A percentile compares a stretch with the other conserved stretches of the same genome.
phyloP scores from a whole-genome alignment of 805 yeast genomes.

The Saccharomycopsis lassenensis region DNA sequence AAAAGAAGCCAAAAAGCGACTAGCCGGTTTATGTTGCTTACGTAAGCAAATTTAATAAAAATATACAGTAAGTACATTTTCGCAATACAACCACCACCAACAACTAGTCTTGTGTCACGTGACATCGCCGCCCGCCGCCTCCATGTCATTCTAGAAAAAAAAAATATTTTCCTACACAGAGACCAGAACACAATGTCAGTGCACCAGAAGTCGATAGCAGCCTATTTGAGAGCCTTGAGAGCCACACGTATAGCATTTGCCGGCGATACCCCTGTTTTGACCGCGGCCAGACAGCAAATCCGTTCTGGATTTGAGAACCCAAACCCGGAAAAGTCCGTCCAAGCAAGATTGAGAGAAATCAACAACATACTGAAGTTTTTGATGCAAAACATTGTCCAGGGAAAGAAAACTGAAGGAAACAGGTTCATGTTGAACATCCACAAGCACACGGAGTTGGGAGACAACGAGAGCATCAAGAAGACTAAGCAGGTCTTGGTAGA shows the following conservation, averaged over 20 bases:
- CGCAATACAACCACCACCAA: too few relatives aligned
- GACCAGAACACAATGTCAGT: constrained; percentile 23
- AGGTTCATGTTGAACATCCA: constrained; percentile 51
- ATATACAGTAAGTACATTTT: too few relatives aligned
- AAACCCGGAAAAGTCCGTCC: constrained; percentile 36
- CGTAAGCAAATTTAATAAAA: too few relatives aligned
- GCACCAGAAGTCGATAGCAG: constrained; percentile 29
- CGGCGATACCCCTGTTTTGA: constrained; percentile 34
- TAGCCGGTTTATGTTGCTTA: too few relatives aligned
- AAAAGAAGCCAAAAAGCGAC: background rate
- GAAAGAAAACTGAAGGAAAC: constrained; percentile 36
- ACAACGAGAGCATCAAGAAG: constrained; percentile 67
- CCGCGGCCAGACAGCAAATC: constrained; percentile 52
- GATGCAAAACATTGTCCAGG: constrained; percentile 79
- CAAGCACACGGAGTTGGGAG: constrained; percentile 78
- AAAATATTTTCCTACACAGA: too few relatives aligned
- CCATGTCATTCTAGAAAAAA: too few relatives aligned
- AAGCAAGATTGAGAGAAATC: constrained; percentile 43
- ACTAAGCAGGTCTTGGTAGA: constrained; percentile 35
- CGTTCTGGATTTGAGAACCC: constrained; percentile 41
- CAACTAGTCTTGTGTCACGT: too few relatives aligned
- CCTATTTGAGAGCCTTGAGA: constrained; percentile 56
- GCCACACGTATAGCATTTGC: constrained; percentile 26
- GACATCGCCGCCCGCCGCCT: too few relatives aligned
- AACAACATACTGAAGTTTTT: constrained; percentile 65